Conservation (phyloP, 2,329 filamentous ascomycete species). For the Colletotrichum shisoi region DNA sequence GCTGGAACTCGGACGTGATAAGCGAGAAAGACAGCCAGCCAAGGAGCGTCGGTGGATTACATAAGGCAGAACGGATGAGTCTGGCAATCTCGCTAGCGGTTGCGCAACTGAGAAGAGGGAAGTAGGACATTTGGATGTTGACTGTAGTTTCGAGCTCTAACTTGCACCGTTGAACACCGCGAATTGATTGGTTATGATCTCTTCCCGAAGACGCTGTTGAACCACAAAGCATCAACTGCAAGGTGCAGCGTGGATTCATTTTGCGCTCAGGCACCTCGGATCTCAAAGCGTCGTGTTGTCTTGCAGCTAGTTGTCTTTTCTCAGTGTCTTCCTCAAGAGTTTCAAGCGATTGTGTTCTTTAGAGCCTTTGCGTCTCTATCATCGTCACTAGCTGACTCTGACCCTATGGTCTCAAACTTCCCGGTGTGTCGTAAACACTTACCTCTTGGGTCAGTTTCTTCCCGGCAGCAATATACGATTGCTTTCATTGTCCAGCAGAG, state of each 20-base stretch:
- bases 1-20: conserved; percentile 17
- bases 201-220: not conserved
- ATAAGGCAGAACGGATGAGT: not conserved
- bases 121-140: conserved; percentile 1
- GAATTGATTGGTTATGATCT: not conserved
- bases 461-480: too few relatives aligned
- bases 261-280: not conserved
- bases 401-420: not conserved
- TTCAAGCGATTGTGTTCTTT: not conserved
- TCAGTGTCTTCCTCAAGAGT: not conserved
- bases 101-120: not conserved
- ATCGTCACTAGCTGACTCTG: not conserved
- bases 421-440: not conserved
- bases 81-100: not conserved
- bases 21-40: not conserved
- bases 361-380: not conserved
- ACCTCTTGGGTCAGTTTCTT: too few relatives aligned
- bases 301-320: not conserved
- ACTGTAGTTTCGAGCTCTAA: not conserved
- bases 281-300: not conserved
- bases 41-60: not conserved
- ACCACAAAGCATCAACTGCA: not conserved
- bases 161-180: too few relatives aligned
- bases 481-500: not conserved
- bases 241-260: not conserved